phyloP scores from a whole-genome alignment of 2,329 filamentous ascomycete species.

The Arthroderma sp. region DNA sequence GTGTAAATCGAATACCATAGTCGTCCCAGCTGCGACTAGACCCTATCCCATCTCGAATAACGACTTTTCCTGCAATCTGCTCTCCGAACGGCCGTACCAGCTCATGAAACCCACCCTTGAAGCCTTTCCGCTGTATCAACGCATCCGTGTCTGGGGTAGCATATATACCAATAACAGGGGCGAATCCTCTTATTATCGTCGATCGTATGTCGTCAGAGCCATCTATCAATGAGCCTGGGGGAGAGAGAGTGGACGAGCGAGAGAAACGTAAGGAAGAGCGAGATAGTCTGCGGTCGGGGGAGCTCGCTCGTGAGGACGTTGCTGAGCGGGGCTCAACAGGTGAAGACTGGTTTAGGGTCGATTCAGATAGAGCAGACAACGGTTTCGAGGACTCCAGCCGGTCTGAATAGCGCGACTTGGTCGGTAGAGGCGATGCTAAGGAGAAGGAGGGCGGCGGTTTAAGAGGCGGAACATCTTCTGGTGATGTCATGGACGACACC shows the following conservation, averaged over 20 bases:
- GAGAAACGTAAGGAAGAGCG: conserved; percentile 40
- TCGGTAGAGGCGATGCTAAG: conserved; percentile 46
- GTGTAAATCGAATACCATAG: conserved; percentile 75
- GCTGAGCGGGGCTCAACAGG: conserved; percentile 43
- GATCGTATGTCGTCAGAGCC: conserved; percentile 44
- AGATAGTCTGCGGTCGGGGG: conserved; percentile 48
- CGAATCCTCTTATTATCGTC: conserved; percentile 70
- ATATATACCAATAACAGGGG: conserved; percentile 76
- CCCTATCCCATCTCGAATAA: conserved; percentile 79
- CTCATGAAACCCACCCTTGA: conserved; percentile 68
- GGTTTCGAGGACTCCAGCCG: conserved; percentile 39
- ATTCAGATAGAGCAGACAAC: conserved; percentile 35
- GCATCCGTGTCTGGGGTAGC: conserved; percentile 77
- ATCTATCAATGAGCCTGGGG: conserved; percentile 40
- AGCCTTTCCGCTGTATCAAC: conserved; percentile 69
- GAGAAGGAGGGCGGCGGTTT: conserved; percentile 59
- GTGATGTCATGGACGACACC: conserved; percentile 52
- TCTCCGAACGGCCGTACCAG: conserved; percentile 86
- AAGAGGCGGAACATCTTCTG: conserved; percentile 50
- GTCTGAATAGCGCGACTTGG: conserved; percentile 44
- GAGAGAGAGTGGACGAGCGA: conserved; percentile 31
- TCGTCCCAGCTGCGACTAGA: conserved; percentile 74
- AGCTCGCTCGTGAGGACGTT: conserved; percentile 53
- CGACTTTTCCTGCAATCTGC: conserved; percentile 71
- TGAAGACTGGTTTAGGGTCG: conserved; percentile 39